phyloP scores from a whole-genome alignment of 2,329 filamentous ascomycete species.

The Colletotrichum tropicicola region DNA sequence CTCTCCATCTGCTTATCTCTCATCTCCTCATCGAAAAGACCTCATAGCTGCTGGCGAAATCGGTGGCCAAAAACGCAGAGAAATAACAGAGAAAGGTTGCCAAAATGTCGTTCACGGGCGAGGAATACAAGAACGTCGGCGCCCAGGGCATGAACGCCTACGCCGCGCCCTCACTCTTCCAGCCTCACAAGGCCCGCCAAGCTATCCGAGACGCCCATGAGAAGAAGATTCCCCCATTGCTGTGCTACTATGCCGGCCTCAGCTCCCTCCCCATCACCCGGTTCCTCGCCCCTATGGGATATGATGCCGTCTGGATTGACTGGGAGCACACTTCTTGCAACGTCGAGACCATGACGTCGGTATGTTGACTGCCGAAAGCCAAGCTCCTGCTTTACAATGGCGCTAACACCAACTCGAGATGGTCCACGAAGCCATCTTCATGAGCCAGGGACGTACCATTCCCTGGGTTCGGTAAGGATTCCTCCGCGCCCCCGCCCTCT shows the following conservation, averaged over 20 bases:
- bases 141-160: slow-evolving; percentile 48
- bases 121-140: slow-evolving; percentile 27
- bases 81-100: not conserved
- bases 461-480: slow-evolving; percentile 47
- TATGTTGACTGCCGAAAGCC: not conserved
- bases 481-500: not conserved
- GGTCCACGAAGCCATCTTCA: slow-evolving; percentile 56
- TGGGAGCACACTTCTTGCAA: slow-evolving; percentile 57
- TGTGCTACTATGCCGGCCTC: slow-evolving; percentile 52
- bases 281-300: slow-evolving; percentile 51
- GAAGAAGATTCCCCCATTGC: slow-evolving; percentile 53
- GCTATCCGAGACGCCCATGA: slow-evolving; percentile 56
- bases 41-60: too few species aligned
- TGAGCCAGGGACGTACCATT: slow-evolving; percentile 54
- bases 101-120: slow-evolving; percentile 21
- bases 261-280: slow-evolving; percentile 49
- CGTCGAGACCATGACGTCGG: slow-evolving; percentile 57
- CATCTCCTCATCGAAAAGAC: not conserved
- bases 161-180: slow-evolving; percentile 53
- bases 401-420: slow-evolving; percentile 36
- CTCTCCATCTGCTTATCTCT: not conserved
- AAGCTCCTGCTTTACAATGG: not conserved
- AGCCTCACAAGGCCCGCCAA: slow-evolving; percentile 53
- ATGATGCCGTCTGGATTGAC: slow-evolving; percentile 55
- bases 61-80: too few species aligned